Base-by-base conservation (phyloP, 805 yeast genomes). In the Ogataea pini region DNA sequence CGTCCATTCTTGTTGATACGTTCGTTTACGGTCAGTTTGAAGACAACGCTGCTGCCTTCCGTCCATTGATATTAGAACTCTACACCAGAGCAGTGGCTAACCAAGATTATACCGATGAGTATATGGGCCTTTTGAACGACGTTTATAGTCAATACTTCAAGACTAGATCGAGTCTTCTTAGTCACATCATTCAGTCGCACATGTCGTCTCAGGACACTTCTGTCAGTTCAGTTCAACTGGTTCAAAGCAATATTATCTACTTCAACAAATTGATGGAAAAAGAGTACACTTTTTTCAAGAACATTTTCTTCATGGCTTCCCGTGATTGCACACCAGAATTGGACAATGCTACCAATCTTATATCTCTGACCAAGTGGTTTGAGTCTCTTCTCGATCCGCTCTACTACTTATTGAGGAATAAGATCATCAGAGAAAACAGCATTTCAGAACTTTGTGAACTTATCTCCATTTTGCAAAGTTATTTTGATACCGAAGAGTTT, bases 401-500 rank as follows among this genome's bases (percentile, higher is more conserved):
- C 20, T 86, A 90, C 58, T 92, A 87, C 54, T 65, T 74, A 2
- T 63, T 89, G 29, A 75, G 97, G 53, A 78, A 82, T 48, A 73
- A 76, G 41, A 79, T 89, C 1, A 72, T 90, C 36, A 78, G 85
- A 49, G 97, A 91, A 62, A 71, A 77, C 12, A 83, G 82, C 54
- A 83, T 92, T 22, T 72, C 76, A 19, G 73, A 73, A 9, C 68
- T 94, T 19, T 88, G 96, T 67, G 95, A 89, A 59, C 70, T 89
- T 36, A 80, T 90, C 2, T 77, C 86, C 0, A 66, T 89, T 28
- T 68, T 90, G 24, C 86, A 82, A 48, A 81, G 80, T 53, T 86
- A 81, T 56, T 80, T 79, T 57, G 88, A 84, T 50, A 76, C 75
- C 51, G 89, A 85, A 44, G 83, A 62, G 24, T 55, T 48, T 19